Percentiles rank a stretch among this genome's conserved stretches.
These are phyloP conservation scores for Botrytis pseudocinerea DNA, from an alignment of 2,329 filamentous ascomycete species.

Conservation along the genomic window DNA sequence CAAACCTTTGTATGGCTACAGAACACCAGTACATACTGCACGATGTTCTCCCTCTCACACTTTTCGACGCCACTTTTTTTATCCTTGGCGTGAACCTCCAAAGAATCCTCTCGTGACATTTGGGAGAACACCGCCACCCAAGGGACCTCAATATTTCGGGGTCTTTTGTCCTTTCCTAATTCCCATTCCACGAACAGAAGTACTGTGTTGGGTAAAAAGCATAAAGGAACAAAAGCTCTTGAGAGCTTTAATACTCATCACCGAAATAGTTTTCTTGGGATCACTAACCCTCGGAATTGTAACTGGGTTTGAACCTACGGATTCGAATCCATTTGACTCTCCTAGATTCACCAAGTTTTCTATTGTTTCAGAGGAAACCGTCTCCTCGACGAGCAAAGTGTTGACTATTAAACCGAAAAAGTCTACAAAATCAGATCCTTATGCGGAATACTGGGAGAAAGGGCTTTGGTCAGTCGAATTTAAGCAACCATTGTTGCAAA, in stretches of 20 bases:
- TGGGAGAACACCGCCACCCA: not conserved
- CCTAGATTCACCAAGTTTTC: constrained; percentile 65
- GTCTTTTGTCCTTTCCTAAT: not conserved
- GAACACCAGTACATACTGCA: not conserved
- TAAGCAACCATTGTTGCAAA: constrained; percentile 92
- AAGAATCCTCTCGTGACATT: not conserved
- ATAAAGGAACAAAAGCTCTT: not conserved
- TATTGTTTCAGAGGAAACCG: constrained; percentile 59
- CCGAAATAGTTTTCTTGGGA: not conserved
- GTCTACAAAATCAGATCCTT: constrained; percentile 35
- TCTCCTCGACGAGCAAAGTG: constrained; percentile 69
- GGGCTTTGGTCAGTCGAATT: constrained; percentile 88
- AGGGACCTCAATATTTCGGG: not conserved
- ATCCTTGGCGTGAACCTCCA: not conserved
- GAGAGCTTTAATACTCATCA: not conserved
- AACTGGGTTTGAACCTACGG: too few species aligned
- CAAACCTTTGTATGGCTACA: not conserved
- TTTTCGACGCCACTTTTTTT: not conserved
- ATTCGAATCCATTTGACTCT: constrained; percentile 50
- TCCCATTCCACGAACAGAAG: constrained; percentile 7
- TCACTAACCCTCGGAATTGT: not conserved
- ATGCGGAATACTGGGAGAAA: constrained; percentile 54
- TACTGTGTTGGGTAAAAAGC: not conserved
- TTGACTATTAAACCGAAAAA: constrained; percentile 58
- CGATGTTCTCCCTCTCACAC: not conserved